Evolutionary conservation across 768 basidiomycete genomes (phyloP).

Genomic region (Podaxis carcinomalis): DNA sequence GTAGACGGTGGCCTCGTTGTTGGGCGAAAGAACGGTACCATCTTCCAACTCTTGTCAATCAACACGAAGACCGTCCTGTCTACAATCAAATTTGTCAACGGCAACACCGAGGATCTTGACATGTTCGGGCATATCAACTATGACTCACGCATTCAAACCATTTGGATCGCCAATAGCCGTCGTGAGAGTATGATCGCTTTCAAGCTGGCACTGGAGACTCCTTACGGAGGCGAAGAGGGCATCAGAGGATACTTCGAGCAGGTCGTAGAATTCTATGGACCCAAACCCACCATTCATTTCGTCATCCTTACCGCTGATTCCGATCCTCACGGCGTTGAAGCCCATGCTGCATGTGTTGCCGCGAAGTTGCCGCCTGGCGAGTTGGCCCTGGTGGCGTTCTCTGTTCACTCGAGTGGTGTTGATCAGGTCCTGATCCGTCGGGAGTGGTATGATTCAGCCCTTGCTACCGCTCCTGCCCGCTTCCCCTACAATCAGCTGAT

Average conservation of each 20-base stretch:
- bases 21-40: constrained; percentile 79
- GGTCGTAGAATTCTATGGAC: constrained; percentile 76
- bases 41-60: constrained; percentile 79
- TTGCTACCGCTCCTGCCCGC: constrained; percentile 51
- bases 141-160: constrained; percentile 78
- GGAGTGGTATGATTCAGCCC: constrained; percentile 79
- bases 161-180: constrained; percentile 85
- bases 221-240: constrained; percentile 57
- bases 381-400: constrained; percentile 79
- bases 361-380: constrained; percentile 76
- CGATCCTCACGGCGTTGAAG: constrained; percentile 78
- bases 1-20: constrained; percentile 84
- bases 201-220: constrained; percentile 66
- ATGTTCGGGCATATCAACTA: constrained; percentile 90
- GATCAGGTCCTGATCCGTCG: constrained; percentile 84
- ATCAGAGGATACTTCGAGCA: constrained; percentile 73
- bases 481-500: constrained; percentile 48
- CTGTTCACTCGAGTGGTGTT: constrained; percentile 86
- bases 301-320: constrained; percentile 84
- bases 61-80: constrained; percentile 71
- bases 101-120: constrained; percentile 60
- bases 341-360: constrained; percentile 78
- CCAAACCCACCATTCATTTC: constrained; percentile 85
- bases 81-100: constrained; percentile 75
- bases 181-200: constrained; percentile 82